phyloP scores from a whole-genome alignment of 2,329 filamentous ascomycete species.

The Taxawa tesnikishii region DNA sequence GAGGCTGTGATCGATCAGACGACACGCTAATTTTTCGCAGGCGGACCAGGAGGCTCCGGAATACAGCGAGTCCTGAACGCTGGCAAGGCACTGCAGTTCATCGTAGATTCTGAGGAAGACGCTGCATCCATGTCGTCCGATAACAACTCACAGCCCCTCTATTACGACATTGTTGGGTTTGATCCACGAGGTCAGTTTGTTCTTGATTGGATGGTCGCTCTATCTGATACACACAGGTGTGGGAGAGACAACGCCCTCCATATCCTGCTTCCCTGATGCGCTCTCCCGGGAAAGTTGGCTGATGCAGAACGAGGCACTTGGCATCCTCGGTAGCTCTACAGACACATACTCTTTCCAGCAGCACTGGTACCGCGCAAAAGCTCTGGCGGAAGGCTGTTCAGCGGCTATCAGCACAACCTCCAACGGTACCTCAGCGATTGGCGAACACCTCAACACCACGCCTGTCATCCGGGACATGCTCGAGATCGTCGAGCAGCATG shows the following conservation, averaged over 20 bases:
- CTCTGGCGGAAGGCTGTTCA: constrained; percentile 16
- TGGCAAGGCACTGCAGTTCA: constrained; percentile 23
- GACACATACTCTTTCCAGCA: constrained; percentile 25
- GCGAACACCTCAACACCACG: constrained; percentile 30
- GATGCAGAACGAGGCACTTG: constrained; percentile 20
- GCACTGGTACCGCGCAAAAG: constrained; percentile 25
- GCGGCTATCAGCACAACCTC: constrained; percentile 3
- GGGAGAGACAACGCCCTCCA: constrained; percentile 19
- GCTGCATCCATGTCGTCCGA: too few species aligned
- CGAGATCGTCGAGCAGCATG: constrained; percentile 32
- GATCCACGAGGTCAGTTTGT: constrained; percentile 31
- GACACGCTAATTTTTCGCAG: too few species aligned
- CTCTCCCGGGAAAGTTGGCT: constrained; percentile 16
- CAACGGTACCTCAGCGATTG: constrained; percentile 14
- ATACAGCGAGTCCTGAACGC: constrained; percentile 19
- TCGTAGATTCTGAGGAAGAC: constrained; percentile 14
- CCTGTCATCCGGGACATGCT: constrained; percentile 36
- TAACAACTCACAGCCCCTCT: constrained; percentile 11
- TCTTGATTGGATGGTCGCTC: too few species aligned
- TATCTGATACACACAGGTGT: too few species aligned
- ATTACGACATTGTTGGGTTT: constrained; percentile 27
- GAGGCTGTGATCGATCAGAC: too few species aligned
- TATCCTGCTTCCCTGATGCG: constrained; percentile 22
- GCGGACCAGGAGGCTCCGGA: constrained; percentile 32
- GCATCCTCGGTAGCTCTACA: constrained; percentile 26